phyloP scores from a whole-genome alignment of 306 rosid genomes.

The Ormosia semicastrata region DNA sequence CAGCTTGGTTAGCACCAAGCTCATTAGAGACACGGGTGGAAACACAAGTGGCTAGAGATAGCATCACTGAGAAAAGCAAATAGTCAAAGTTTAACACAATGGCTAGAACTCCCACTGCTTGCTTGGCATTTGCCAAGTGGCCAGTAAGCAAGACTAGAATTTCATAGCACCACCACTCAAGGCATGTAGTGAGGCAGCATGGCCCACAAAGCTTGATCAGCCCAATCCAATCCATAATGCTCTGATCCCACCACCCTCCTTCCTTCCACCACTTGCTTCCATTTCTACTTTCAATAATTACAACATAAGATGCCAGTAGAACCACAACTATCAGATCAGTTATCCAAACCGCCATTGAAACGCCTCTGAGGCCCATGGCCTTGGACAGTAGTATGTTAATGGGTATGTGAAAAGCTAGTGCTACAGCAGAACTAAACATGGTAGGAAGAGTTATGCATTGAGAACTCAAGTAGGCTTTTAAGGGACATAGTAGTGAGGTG shows the following conservation, averaged over 20 bases:
- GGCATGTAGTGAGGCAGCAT: slow-evolving; percentile 74
- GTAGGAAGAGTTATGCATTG: slow-evolving; percentile 62
- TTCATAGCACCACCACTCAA: slow-evolving; percentile 90
- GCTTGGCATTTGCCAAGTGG: slow-evolving; percentile 52
- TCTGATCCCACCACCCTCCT: slow-evolving; percentile 69
- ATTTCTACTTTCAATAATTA: slow-evolving; percentile 27
- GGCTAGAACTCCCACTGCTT: slow-evolving; percentile 55
- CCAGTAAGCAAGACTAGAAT: slow-evolving; percentile 65
- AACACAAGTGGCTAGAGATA: slow-evolving; percentile 67
- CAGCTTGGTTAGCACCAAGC: slow-evolving; percentile 56
- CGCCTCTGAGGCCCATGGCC: slow-evolving; percentile 58
- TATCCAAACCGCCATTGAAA: slow-evolving; percentile 68
- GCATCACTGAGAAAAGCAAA: slow-evolving; percentile 59
- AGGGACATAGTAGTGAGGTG: slow-evolving; percentile 66
- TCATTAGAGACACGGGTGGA: slow-evolving; percentile 75
- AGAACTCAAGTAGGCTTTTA: slow-evolving; percentile 63
- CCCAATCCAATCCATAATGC: slow-evolving; percentile 49
- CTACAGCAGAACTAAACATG: slow-evolving; percentile 56
- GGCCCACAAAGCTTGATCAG: slow-evolving; percentile 63
- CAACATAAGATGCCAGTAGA: slow-evolving; percentile 45
- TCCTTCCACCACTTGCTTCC: slow-evolving; percentile 41
- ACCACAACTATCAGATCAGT: slow-evolving; percentile 49
- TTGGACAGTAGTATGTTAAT: slow-evolving; percentile 51
- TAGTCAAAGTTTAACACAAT: slow-evolving; percentile 73
- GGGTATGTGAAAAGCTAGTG: slow-evolving; percentile 60